Evolutionary conservation across 2,329 filamentous ascomycete species (phyloP).

Genomic region (Paraconiothyrium sp.): DNA sequence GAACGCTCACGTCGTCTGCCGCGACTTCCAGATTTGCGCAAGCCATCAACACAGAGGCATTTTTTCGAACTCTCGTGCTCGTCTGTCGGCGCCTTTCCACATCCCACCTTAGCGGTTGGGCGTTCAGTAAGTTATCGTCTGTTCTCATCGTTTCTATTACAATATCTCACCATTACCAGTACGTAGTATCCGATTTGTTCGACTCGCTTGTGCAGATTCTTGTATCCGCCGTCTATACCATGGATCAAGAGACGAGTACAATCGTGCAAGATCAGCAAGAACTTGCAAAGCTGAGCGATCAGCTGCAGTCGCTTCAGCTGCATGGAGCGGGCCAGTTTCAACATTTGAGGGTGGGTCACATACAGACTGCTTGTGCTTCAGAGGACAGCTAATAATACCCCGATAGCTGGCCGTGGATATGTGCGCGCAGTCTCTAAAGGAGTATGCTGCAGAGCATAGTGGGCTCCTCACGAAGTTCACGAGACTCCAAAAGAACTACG

Average conservation of each 20-base stretch:
- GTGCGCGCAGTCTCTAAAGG: background rate
- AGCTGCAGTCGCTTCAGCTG: background rate
- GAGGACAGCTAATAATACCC: background rate
- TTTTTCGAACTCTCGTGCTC: too few relatives aligned
- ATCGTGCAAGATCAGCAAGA: background rate
- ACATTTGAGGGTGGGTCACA: background rate
- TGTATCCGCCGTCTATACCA: too few relatives aligned
- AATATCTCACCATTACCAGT: too few relatives aligned
- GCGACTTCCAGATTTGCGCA: too few relatives aligned
- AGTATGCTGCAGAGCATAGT: background rate
- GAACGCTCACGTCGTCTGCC: too few relatives aligned
- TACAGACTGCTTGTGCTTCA: background rate
- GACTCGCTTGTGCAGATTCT: too few relatives aligned
- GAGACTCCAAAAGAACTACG: background rate
- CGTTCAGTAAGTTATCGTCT: too few relatives aligned
- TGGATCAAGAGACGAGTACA: background rate
- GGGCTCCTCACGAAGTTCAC: background rate
- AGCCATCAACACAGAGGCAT: too few relatives aligned
- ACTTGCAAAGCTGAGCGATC: background rate
- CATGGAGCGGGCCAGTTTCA: background rate
- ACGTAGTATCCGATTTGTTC: too few relatives aligned
- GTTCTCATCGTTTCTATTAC: too few relatives aligned
- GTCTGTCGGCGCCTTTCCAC: too few relatives aligned
- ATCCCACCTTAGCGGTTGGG: too few relatives aligned
- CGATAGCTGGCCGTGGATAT: background rate